Evolutionary conservation across 2,329 filamentous ascomycete species (phyloP).

Genomic region (Myriangium duriaei): DNA sequence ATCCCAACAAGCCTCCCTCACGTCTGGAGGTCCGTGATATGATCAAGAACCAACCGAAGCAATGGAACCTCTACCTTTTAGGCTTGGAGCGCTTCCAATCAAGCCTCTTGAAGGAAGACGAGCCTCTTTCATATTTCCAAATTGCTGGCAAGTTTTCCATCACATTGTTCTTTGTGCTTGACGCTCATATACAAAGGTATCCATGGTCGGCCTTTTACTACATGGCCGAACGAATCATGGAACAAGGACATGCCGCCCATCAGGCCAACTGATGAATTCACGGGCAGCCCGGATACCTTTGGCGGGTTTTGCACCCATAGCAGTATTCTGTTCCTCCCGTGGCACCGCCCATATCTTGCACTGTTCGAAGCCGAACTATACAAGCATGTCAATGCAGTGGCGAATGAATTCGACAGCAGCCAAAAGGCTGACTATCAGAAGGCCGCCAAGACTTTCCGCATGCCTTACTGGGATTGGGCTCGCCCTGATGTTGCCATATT

Average conservation of each 20-base stretch:
- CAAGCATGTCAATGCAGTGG: slow-evolving; percentile 28
- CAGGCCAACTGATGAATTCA: too few relatives aligned
- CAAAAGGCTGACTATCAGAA: slow-evolving; percentile 27
- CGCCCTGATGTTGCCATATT: too few relatives aligned
- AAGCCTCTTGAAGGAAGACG: slow-evolving; percentile 48
- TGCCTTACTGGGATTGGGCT: slow-evolving; percentile 39
- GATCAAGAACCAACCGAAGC: slow-evolving; percentile 44
- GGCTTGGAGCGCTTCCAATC: slow-evolving; percentile 61
- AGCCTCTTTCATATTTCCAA: slow-evolving; percentile 63
- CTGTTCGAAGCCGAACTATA: slow-evolving; percentile 42
- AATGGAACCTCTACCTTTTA: slow-evolving; percentile 66
- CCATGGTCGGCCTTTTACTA: slow-evolving; percentile 58
- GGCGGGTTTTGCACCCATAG: slow-evolving; percentile 67
- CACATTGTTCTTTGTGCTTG: too few relatives aligned
- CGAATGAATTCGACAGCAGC: slow-evolving; percentile 25
- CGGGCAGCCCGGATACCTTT: slow-evolving; percentile 35
- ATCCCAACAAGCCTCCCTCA: slow-evolving; percentile 28
- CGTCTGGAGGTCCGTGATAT: slow-evolving; percentile 59
- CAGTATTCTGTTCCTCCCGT: slow-evolving; percentile 63
- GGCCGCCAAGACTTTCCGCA: slow-evolving; percentile 29
- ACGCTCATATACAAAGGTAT: too few relatives aligned
- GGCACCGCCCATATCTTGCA: slow-evolving; percentile 71
- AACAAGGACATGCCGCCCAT: slow-evolving; percentile 14
- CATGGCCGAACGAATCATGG: slow-evolving; percentile 43
- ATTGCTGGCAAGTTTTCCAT: too few relatives aligned